phyloP scores from a whole-genome alignment of 2,329 filamentous ascomycete species.

The Botrytis galanthina region DNA sequence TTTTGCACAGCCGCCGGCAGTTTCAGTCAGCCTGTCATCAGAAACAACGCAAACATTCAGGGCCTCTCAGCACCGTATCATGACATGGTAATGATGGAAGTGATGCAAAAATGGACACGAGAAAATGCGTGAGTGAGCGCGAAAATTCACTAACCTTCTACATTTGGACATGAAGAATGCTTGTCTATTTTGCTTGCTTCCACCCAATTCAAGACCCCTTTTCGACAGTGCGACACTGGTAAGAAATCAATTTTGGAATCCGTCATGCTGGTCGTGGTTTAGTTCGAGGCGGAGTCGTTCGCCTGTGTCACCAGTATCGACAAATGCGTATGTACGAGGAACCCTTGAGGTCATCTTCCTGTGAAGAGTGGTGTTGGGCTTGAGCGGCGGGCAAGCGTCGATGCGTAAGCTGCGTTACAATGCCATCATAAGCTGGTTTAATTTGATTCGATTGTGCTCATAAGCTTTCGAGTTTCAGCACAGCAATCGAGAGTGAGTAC shows the following conservation, averaged over 20 bases:
- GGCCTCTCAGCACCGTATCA: not conserved
- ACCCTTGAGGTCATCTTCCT: not conserved
- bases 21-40: slow-evolving; percentile 19
- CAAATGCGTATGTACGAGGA: slow-evolving; percentile 3
- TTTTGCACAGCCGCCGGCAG: slow-evolving; percentile 20
- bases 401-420: slow-evolving; percentile 11
- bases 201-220: not conserved
- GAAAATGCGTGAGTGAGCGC: slow-evolving; percentile 16
- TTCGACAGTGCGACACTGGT: slow-evolving; percentile 18
- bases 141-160: not conserved
- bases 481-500: slow-evolving; percentile 6
- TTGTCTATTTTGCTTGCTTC: slow-evolving; percentile 17
- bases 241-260: slow-evolving; percentile 17
- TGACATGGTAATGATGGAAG: not conserved
- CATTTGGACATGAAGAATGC: slow-evolving; percentile 11
- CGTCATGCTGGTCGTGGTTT: slow-evolving; percentile 21
- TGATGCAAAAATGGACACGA: slow-evolving; percentile 31
- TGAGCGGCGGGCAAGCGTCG: slow-evolving; percentile 13
- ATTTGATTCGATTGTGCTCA: not conserved
- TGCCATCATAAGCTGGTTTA: slow-evolving; percentile 6
- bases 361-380: slow-evolving; percentile 10
- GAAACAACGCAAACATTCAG: slow-evolving; percentile 14
- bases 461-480: not conserved
- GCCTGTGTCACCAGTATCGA: slow-evolving; percentile 13
- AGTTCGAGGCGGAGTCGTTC: slow-evolving; percentile 23